Evolutionary conservation across 2,329 filamentous ascomycete species (phyloP).

Genomic region (Colletotrichum aenigma): DNA sequence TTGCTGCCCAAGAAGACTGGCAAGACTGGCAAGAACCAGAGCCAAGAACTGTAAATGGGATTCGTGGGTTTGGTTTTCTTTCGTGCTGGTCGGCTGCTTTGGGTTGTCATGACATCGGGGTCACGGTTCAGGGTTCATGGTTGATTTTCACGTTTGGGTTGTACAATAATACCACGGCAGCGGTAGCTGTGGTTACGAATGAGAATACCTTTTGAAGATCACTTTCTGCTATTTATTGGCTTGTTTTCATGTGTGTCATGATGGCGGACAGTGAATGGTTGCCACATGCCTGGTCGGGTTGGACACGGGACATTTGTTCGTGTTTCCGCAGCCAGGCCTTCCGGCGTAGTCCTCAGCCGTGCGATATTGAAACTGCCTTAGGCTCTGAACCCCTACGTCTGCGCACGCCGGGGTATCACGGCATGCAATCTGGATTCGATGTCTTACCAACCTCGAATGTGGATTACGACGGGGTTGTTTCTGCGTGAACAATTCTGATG

Average conservation of each 20-base stretch:
- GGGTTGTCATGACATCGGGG: conserved; percentile 83
- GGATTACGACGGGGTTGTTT: background rate
- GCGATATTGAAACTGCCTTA: too few species aligned
- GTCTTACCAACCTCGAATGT: background rate
- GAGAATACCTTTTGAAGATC: conserved; percentile 57
- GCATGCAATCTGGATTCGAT: background rate
- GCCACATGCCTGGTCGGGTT: too few species aligned
- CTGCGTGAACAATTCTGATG: background rate
- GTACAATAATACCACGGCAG: conserved; percentile 73
- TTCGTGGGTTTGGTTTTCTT: conserved; percentile 58
- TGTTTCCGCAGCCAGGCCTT: too few species aligned
- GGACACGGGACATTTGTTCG: too few species aligned
- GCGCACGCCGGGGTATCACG: background rate
- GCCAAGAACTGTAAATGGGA: conserved; percentile 86
- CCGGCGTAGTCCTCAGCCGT: too few species aligned
- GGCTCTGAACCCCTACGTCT: too few species aligned
- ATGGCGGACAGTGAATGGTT: too few species aligned
- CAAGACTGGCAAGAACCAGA: conserved; percentile 90
- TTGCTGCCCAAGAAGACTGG: conserved; percentile 98
- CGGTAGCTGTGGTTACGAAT: conserved; percentile 63
- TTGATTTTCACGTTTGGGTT: conserved; percentile 63
- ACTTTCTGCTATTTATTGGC: background rate
- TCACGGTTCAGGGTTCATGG: conserved; percentile 80
- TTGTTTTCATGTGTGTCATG: background rate
- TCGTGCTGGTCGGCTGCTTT: conserved; percentile 64